These are phyloP conservation scores for Calonectria ilicicola DNA, from an alignment of 2,329 filamentous ascomycete genomes.

Conservation along the genomic window DNA sequence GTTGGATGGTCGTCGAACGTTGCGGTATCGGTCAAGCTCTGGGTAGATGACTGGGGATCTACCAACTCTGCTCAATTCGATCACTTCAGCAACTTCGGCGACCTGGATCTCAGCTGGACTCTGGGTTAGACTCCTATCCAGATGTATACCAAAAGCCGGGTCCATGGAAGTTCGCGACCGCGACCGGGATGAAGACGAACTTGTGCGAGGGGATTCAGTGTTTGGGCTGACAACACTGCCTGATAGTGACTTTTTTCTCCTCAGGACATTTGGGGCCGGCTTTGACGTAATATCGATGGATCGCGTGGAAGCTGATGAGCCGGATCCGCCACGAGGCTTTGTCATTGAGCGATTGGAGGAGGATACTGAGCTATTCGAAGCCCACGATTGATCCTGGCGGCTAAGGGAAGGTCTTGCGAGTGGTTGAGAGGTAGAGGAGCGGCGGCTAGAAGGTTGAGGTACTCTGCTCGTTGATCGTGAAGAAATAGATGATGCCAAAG, in stretches of 20 bases:
- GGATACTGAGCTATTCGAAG: constrained; percentile 49
- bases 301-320: constrained; percentile 49
- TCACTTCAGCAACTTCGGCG: constrained; percentile 55
- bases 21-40: constrained; percentile 72
- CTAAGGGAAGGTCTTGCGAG: constrained; percentile 43
- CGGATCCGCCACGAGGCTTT: constrained; percentile 48
- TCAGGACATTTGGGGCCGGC: constrained; percentile 57
- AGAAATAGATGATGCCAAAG: constrained; percentile 24
- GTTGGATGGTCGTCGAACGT: constrained; percentile 54
- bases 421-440: constrained; percentile 41
- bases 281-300: constrained; percentile 48
- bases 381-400: constrained; percentile 58
- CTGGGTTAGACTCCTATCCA: constrained; percentile 56
- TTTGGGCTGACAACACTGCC: constrained; percentile 50
- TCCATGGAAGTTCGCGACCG: constrained; percentile 53
- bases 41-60: constrained; percentile 65
- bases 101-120: constrained; percentile 59
- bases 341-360: constrained; percentile 48
- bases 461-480: constrained; percentile 35
- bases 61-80: constrained; percentile 54
- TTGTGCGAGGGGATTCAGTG: constrained; percentile 52
- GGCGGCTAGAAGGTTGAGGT: constrained; percentile 38
- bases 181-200: constrained; percentile 57
- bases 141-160: constrained; percentile 46
- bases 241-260: constrained; percentile 63